phyloP scores from a whole-genome alignment of 768 basidiomycete genomes.

The Candolleomyces aberdarensis region DNA sequence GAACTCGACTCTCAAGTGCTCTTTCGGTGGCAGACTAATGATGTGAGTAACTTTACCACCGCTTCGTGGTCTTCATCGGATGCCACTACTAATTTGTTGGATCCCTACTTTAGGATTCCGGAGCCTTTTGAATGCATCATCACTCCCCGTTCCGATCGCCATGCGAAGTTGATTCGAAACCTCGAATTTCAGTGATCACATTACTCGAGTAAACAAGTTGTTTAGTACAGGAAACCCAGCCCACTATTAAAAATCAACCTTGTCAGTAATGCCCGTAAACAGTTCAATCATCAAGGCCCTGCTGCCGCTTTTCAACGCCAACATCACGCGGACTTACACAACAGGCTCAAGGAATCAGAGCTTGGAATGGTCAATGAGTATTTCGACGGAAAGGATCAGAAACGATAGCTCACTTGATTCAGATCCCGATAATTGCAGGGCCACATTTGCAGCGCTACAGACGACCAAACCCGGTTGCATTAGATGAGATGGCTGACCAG shows the following conservation, averaged over 20 bases:
- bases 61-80: not conserved
- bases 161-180: not conserved
- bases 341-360: slow-evolving; percentile 3
- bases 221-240: too few species aligned
- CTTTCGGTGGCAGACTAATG: not conserved
- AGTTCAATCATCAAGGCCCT: too few species aligned
- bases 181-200: not conserved
- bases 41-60: not conserved
- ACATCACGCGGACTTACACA: too few species aligned
- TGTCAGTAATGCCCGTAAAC: too few species aligned
- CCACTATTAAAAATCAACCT: too few species aligned
- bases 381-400: not conserved
- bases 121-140: not conserved
- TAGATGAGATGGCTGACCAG: not conserved
- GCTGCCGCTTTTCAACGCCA: too few species aligned
- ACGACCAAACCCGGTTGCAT: not conserved
- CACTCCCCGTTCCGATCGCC: not conserved
- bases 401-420: slow-evolving; percentile 2
- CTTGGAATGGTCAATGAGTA: not conserved
- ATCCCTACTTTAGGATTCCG: not conserved
- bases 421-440: slow-evolving; percentile 10
- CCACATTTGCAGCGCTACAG: slow-evolving; percentile 10
- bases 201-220: too few species aligned
- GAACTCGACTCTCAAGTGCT: slow-evolving; percentile 3
- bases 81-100: not conserved